phyloP scores from a whole-genome alignment of 352 stramenopile genomes.

The Pythium scleroteichum region DNA sequence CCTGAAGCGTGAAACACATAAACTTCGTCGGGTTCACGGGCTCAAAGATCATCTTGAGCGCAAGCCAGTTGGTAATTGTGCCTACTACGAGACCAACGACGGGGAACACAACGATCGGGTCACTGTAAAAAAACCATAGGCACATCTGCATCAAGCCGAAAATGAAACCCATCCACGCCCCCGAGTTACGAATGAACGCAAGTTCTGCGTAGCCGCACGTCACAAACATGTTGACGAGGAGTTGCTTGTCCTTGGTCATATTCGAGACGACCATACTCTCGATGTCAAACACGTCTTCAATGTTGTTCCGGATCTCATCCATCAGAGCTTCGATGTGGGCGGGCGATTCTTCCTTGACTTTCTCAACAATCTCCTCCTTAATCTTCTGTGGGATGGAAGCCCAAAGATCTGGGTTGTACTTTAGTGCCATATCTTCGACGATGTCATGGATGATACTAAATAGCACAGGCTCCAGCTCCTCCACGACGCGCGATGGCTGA shows the following conservation, averaged over 20 bases:
- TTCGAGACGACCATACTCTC: constrained; percentile 95
- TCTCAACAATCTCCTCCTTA: constrained; percentile 92
- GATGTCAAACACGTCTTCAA: constrained; percentile 95
- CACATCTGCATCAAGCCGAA: constrained; percentile 89
- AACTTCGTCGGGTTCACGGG: constrained; percentile 86
- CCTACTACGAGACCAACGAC: constrained; percentile 95
- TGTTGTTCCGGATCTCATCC: constrained; percentile 94
- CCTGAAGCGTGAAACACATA: constrained; percentile 92
- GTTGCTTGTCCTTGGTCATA: constrained; percentile 94
- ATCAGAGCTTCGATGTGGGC: constrained; percentile 93
- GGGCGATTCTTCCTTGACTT: constrained; percentile 92
- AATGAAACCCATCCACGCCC: constrained; percentile 89
- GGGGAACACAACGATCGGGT: constrained; percentile 86
- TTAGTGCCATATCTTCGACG: constrained; percentile 87
- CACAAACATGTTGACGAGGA: constrained; percentile 95
- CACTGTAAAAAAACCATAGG: constrained; percentile 85
- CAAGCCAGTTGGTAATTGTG: constrained; percentile 97
- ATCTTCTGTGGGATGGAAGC: constrained; percentile 71
- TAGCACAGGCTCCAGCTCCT: constrained; percentile 92
- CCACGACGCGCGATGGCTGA: constrained; percentile 88
- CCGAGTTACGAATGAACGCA: constrained; percentile 90
- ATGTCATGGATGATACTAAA: constrained; percentile 89
- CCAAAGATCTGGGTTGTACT: constrained; percentile 89
- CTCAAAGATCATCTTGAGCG: constrained; percentile 93
- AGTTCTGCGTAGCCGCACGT: constrained; percentile 92